These are phyloP conservation scores for Bipolaris gigantea DNA, from an alignment of 2,329 filamentous ascomycete genomes.

Conservation along the genomic window DNA sequence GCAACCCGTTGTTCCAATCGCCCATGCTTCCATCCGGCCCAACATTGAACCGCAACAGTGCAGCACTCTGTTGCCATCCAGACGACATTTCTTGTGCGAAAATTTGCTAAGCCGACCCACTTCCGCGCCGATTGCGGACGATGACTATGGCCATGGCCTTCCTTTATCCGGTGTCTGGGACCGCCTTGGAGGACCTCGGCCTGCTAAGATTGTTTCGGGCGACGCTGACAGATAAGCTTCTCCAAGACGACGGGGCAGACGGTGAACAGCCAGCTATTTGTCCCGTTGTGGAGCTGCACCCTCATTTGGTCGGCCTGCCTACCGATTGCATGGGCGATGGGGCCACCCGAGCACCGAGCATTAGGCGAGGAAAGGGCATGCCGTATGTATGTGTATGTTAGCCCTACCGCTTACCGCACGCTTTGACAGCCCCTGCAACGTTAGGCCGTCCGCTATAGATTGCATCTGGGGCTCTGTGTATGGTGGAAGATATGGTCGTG, in stretches of 20 bases:
- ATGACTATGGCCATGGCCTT: neutral
- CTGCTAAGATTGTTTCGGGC: constrained; percentile 1
- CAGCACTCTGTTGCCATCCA: neutral
- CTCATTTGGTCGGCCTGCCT: constrained; percentile 6
- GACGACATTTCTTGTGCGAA: constrained; percentile 6
- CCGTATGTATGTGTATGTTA: neutral
- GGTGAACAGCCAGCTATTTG: neutral
- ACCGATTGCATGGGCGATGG: constrained; percentile 4
- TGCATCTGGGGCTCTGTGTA: neutral
- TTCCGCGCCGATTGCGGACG: constrained; percentile 3
- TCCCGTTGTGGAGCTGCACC: constrained; percentile 14
- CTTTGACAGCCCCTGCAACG: too few species aligned
- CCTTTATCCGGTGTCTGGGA: constrained; percentile 6
- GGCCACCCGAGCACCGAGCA: constrained; percentile 6
- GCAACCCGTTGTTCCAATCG: neutral
- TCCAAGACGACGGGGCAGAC: constrained; percentile 4
- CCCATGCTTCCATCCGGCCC: too few species aligned
- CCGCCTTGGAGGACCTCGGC: constrained; percentile 10
- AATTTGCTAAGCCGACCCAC: constrained; percentile 19
- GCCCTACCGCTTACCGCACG: neutral
- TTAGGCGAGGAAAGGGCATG: constrained; percentile 2
- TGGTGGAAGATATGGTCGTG: too few species aligned
- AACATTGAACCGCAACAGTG: too few species aligned
- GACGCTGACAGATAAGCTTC: constrained; percentile 10
- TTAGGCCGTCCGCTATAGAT: neutral